A percentile compares a stretch with the other conserved stretches of the same genome.
phyloP scores from a whole-genome alignment of 2,329 filamentous ascomycete species.

The Microsporum ferrugineum region DNA sequence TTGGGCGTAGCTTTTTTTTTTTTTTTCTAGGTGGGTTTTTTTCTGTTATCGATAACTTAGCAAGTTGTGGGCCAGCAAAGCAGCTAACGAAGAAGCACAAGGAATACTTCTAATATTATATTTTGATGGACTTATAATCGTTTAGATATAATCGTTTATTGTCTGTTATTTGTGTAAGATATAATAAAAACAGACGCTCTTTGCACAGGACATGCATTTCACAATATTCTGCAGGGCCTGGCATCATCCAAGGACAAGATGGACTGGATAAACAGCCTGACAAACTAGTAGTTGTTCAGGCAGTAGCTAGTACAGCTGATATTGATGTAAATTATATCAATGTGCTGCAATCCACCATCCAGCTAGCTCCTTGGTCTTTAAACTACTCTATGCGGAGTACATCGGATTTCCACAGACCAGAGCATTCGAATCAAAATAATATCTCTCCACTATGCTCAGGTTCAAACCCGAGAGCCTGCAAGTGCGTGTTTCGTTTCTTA shows the following conservation, averaged over 20 bases:
- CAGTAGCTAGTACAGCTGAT: not conserved
- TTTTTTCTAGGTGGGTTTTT: not conserved
- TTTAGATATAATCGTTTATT: too few relatives aligned
- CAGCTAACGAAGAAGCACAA: not conserved
- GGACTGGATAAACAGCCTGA: not conserved
- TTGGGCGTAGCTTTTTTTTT: not conserved
- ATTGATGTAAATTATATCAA: not conserved
- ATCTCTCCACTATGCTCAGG: constrained; percentile 70
- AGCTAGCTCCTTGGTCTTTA: not conserved
- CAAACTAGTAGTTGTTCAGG: not conserved
- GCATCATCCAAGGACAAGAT: constrained; percentile 12
- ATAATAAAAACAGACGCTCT: not conserved
- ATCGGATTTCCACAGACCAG: not conserved
- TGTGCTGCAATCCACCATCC: not conserved
- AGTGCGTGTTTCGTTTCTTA: constrained; percentile 58
- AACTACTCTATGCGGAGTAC: not conserved
- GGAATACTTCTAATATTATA: not conserved
- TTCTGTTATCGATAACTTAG: constrained; percentile 9
- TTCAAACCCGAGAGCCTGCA: constrained; percentile 74
- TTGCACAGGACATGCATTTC: constrained; percentile 33
- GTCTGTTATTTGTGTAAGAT: constrained; percentile 4
- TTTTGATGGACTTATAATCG: not conserved
- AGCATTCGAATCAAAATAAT: constrained; percentile 43
- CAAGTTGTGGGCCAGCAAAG: constrained; percentile 2
- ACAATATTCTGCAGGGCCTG: constrained; percentile 40